These are phyloP conservation scores for Quercus bicolor DNA, from an alignment of 306 rosid genomes.

Conservation along the genomic window DNA sequence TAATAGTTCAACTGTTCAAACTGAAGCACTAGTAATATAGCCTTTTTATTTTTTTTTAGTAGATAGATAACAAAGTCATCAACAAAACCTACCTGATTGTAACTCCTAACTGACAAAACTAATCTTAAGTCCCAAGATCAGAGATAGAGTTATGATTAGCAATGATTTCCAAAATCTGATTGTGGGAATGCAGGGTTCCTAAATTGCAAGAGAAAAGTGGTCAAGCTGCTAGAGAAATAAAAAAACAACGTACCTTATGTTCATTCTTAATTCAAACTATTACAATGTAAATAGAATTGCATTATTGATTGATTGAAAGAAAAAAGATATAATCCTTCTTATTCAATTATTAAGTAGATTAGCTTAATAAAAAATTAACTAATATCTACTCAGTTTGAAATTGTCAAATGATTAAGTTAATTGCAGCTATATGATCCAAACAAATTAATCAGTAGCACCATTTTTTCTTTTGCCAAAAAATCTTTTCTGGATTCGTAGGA, in stretches of 20 bases:
- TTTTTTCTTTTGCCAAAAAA: background rate
- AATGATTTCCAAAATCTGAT: too few relatives aligned
- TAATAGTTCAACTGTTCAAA: too few relatives aligned
- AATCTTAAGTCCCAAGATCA: too few relatives aligned
- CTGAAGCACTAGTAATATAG: too few relatives aligned
- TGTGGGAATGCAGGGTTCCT: too few relatives aligned
- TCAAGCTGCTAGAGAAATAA: background rate
- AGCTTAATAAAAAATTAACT: background rate
- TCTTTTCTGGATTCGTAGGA: background rate
- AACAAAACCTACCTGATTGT: too few relatives aligned
- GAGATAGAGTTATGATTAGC: too few relatives aligned
- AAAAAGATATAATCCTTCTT: background rate
- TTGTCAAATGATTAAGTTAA: background rate
- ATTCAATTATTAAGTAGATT: background rate
- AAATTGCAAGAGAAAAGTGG: too few relatives aligned
- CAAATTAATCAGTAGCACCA: background rate
- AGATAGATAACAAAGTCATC: too few relatives aligned
- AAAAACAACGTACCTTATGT: background rate
- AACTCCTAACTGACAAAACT: too few relatives aligned
- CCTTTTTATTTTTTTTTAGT: too few relatives aligned
- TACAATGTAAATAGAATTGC: background rate
- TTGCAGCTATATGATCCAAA: background rate
- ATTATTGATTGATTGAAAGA: background rate
- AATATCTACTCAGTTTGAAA: background rate
- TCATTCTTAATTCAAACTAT: background rate